These are phyloP conservation scores for Emergomyces africanus DNA, from an alignment of 2,329 filamentous ascomycete genomes.

Conservation along the genomic window DNA sequence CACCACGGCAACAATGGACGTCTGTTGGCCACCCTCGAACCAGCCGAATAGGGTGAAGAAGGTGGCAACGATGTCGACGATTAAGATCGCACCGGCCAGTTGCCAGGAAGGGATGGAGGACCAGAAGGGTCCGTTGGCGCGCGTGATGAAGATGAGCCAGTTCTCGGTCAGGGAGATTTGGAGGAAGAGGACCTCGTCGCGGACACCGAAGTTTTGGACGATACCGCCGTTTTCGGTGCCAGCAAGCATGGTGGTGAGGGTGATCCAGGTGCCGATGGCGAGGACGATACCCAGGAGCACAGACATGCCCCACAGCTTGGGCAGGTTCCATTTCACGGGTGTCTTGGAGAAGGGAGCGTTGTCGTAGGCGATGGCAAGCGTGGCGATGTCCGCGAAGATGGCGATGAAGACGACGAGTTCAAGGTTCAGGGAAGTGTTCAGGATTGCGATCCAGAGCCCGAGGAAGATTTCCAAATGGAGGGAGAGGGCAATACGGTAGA, in stretches of 20 bases:
- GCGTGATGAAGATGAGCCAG: conserved; percentile 94
- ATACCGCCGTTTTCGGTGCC: conserved; percentile 62
- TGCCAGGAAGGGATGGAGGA: conserved; percentile 81
- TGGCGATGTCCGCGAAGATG: conserved; percentile 88
- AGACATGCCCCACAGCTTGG: conserved; percentile 89
- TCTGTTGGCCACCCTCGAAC: conserved; percentile 57
- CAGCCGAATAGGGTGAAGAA: conserved; percentile 78
- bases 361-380: conserved; percentile 84
- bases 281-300: conserved; percentile 70
- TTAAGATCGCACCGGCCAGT: conserved; percentile 60
- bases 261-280: conserved; percentile 76
- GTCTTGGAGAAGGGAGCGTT: conserved; percentile 76
- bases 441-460: conserved; percentile 79
- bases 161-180: conserved; percentile 86
- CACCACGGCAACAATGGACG: conserved; percentile 70
- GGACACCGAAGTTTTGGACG: conserved; percentile 74
- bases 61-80: conserved; percentile 74
- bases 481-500: conserved; percentile 87
- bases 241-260: conserved; percentile 70
- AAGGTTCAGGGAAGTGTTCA: conserved; percentile 74
- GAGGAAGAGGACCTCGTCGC: conserved; percentile 75
- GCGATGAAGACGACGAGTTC: conserved; percentile 86
- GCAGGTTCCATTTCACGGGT: conserved; percentile 90
- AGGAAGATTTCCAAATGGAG: conserved; percentile 87
- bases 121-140: conserved; percentile 87